Evolutionary conservation across 805 yeast species (phyloP), one percentile per base, ranked within the genome.

Genomic region (Candida parachauliodes): DNA sequence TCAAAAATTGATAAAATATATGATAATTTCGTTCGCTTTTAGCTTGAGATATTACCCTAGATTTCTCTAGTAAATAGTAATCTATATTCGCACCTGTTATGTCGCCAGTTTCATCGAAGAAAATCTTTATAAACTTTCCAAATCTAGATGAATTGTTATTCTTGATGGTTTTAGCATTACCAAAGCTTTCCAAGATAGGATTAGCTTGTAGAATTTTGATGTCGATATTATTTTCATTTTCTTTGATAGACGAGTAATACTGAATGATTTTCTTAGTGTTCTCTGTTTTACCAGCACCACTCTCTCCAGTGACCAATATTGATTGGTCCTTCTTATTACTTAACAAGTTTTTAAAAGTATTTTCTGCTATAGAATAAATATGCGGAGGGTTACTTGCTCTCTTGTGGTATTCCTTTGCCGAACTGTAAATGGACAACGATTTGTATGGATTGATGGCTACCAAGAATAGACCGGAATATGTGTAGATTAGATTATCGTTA

Each of bases 221-320:
- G 58, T 93, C 98, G 48, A 93, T 83, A 32, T 74, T 68, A 21
- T 37, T 22, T 23, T 28, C 37, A 22, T 31, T 43, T 43, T 7
- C 37, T 32, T 11, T 43, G 19, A 87, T 81, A 6, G 87, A 79
- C 1, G 96, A 87, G 40, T 93, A 70, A 57, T 88, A 93, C 57
- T 89, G 97, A 42, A 93, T 83, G 39, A 93, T 88, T 55, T 85
- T 88, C 59, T 93, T 93, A 4, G 99, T 93, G 49, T 88, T 93
- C 62, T 93, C 98, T 0, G 99, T 93, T 57, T 93, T 93, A 37
- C 99, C 99, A 0, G 99, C 98, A 48, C 99, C 99, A 17, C 95
- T 83, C 57, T 93, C 99, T 46, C 99, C 99, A 0, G 98, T 93
- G n/a, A 93, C 97, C 34, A 93, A 68, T 39, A 93, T 88, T 9